Percentiles rank a stretch among this genome's conserved stretches.
These are phyloP conservation scores for Cerioporus squamosus DNA, from an alignment of 1,284 basidiomycete species.

Conservation along the genomic window DNA sequence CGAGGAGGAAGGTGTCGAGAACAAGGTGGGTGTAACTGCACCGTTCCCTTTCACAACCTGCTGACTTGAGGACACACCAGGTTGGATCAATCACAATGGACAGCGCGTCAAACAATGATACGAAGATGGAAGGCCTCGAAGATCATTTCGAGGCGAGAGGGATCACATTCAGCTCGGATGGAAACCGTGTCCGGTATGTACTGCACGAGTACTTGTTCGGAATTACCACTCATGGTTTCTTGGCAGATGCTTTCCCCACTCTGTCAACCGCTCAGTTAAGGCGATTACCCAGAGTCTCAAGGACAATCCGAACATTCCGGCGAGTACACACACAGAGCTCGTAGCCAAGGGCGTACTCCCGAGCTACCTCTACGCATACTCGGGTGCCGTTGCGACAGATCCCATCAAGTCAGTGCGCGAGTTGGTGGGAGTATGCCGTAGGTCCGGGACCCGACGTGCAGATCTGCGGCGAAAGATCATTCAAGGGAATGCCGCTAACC, in stretches of 20 bases:
- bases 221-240: background rate
- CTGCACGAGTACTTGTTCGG: too few species aligned
- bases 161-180: background rate
- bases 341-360: background rate
- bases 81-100: constrained; percentile 28
- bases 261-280: constrained; percentile 35
- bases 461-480: background rate
- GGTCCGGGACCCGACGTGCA: background rate
- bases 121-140: constrained; percentile 28
- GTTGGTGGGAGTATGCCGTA: too few species aligned
- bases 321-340: background rate
- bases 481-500: background rate
- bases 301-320: background rate
- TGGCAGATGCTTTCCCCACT: constrained; percentile 40
- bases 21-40: background rate
- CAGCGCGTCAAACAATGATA: constrained; percentile 32
- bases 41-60: too few species aligned
- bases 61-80: constrained; percentile 8
- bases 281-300: background rate
- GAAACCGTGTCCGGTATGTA: background rate
- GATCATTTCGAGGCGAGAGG: background rate
- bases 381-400: too few species aligned
- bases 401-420: too few species aligned
- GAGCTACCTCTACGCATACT: too few species aligned
- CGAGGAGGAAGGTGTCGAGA: background rate